A percentile compares a stretch with the other conserved stretches of the same genome.
phyloP scores from a whole-genome alignment of 768 basidiomycete genomes.

The Phanerodontia chrysosporium region DNA sequence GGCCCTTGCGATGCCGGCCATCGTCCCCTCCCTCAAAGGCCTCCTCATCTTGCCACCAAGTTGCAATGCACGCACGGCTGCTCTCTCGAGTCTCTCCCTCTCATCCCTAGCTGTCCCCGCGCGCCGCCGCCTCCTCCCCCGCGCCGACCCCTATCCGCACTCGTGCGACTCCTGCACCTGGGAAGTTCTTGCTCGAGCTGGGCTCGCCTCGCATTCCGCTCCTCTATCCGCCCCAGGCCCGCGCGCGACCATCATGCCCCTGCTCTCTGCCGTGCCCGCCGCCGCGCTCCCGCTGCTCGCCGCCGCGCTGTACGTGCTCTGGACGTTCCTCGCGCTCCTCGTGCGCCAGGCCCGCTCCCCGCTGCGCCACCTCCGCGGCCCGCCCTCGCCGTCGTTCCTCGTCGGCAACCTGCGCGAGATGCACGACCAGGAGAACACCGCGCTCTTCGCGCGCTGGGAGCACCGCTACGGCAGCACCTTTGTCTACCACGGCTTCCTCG shows the following conservation, averaged over 20 bases:
- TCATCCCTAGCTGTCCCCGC: not conserved
- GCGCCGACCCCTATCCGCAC: not conserved
- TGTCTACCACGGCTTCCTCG: conserved; percentile 49
- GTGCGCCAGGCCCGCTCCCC: conserved; percentile 44
- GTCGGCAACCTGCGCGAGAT: conserved; percentile 50
- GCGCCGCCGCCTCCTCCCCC: not conserved
- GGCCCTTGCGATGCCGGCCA: not conserved
- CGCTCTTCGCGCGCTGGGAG: conserved; percentile 44
- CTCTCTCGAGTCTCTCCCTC: not conserved
- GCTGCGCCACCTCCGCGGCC: conserved; percentile 42
- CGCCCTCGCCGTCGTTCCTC: conserved; percentile 43
- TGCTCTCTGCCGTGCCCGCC: conserved; percentile 3
- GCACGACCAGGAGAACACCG: conserved; percentile 56
- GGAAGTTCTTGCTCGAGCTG: not conserved
- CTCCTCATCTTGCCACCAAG: too few species aligned
- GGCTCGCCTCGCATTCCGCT: not conserved
- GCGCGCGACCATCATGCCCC: not conserved
- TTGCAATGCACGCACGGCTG: not conserved
- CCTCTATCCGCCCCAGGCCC: not conserved
- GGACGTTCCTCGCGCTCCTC: conserved; percentile 38
- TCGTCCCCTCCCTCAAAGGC: not conserved
- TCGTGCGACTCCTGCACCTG: not conserved
- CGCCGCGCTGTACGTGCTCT: conserved; percentile 28
- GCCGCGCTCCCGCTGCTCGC: conserved; percentile 15
- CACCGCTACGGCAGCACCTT: conserved; percentile 44